Conservation (phyloP, 495 filamentous ascomycete species). For the Penicillium desertorum region DNA sequence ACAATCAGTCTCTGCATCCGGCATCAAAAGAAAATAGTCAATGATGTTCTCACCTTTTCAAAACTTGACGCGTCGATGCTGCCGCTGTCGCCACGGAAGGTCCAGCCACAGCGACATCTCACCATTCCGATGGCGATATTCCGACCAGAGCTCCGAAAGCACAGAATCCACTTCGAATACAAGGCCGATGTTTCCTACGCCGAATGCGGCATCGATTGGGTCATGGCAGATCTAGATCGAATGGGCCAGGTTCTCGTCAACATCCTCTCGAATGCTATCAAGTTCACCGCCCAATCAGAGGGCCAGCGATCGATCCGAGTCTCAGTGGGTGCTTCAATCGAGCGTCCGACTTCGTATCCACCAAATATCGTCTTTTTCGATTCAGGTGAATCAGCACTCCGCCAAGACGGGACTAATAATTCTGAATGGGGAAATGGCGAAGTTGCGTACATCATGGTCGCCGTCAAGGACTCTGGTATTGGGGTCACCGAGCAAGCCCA, state of each 20-base stretch:
- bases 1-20: constrained; percentile 73
- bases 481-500: constrained; percentile 73
- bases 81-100: constrained; percentile 63
- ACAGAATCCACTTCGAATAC: constrained; percentile 65
- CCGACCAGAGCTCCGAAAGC: constrained; percentile 64
- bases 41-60: constrained; percentile 75
- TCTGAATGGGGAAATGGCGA: constrained; percentile 70
- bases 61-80: constrained; percentile 80
- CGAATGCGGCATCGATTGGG: constrained; percentile 60
- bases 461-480: constrained; percentile 75
- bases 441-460: constrained; percentile 66
- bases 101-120: constrained; percentile 66
- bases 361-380: constrained; percentile 55
- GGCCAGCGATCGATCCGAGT: constrained; percentile 64
- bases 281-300: constrained; percentile 61
- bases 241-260: constrained; percentile 76
- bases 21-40: constrained; percentile 78
- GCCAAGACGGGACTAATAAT: constrained; percentile 47
- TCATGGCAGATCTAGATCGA: constrained; percentile 66
- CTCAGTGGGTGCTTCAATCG: constrained; percentile 63
- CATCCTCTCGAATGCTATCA: constrained; percentile 74
- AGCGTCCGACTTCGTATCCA: constrained; percentile 47
- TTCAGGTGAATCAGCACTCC: constrained; percentile 36
- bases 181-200: constrained; percentile 56
- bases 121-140: constrained; percentile 71